Base-by-base conservation (phyloP, 2,329 filamentous ascomycete genomes). In the Alternaria sp. region DNA sequence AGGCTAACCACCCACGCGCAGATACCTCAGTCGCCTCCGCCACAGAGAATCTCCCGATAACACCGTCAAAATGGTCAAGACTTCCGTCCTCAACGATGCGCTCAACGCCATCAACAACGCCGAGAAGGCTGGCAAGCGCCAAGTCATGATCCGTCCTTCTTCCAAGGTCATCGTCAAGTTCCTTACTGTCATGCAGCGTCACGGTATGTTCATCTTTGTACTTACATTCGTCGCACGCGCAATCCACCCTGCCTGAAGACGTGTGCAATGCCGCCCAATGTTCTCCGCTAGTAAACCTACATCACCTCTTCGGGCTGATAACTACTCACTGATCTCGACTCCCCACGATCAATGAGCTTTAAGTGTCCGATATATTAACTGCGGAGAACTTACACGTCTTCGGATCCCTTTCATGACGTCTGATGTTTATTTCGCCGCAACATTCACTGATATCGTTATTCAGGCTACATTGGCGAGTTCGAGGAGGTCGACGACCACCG, bases 131-230 rank as follows among this genome's bases (percentile, higher is more conserved):
- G 95, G 95, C 87, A 98, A 98, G 91, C 94, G 95, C 81, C 95
- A 99, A 87, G 95, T 98, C 81, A 81, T 99, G 83, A 97, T 99
- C 88, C 90, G 94, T 80, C 95, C 96, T 77, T 91, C 89, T 83
- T 98, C 95, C 84, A 99, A 99, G 92, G 95, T 99, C 88, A 99
- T 99, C 79, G 98, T 99, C 80, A 98, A 98, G 89, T 99, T 98
- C 90, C 88, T 99, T 81, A 88, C 88, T 81, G 94, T 98, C 83
- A 99, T 99, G 95, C 95, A 99, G 88, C 93, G 92, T 85, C 95
- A 99, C 87, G 95, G 95, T 98, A 95, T 72, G 93, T 91, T 49
- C 28, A 28, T 39, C 38, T 39, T 52, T 66, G 44, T 56, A 12
- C 5, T 68, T 54, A 56, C 48, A 64, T 59, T 30, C 46, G 26